A percentile compares a stretch with the other conserved stretches of the same genome.
These are phyloP conservation scores for Epithele typhae DNA, from an alignment of 768 basidiomycete species.

Conservation along the genomic window DNA sequence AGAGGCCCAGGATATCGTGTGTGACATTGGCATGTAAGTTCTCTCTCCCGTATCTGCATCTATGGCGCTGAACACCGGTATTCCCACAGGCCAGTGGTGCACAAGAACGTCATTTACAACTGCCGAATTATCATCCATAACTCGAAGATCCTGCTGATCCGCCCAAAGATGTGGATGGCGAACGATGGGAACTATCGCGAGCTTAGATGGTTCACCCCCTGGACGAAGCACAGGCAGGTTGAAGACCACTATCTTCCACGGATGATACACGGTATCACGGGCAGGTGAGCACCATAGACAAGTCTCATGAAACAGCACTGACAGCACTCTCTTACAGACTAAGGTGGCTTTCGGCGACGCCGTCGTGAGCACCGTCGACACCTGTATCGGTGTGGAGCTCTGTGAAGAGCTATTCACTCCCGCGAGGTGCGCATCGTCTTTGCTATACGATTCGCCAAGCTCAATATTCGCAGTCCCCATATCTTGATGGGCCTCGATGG, in stretches of 20 bases:
- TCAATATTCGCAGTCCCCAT: conserved; percentile 66
- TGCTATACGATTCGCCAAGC: neutral
- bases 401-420: conserved; percentile 99
- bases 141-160: conserved; percentile 85
- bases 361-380: conserved; percentile 88
- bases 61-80: no score
- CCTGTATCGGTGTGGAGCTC: conserved; percentile 93
- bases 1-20: conserved; percentile 80
- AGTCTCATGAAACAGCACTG: no score
- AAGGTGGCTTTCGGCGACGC: conserved; percentile 97
- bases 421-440: conserved; percentile 56
- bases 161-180: conserved; percentile 99
- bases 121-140: conserved; percentile 88
- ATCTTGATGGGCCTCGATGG: conserved; percentile 98
- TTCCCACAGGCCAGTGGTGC: conserved; percentile 78
- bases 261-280: conserved; percentile 83
- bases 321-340: conserved; percentile 36
- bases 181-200: conserved; percentile 97
- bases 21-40: conserved; percentile 90
- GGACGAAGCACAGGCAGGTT: conserved; percentile 83
- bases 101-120: conserved; percentile 99
- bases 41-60: neutral
- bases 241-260: conserved; percentile 92
- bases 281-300: conserved; percentile 49
- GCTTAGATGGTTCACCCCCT: conserved; percentile 85